Evolutionary conservation across 164 flowering plant genomes (phyloP).

Genomic region (Umbilicus rupestris): DNA sequence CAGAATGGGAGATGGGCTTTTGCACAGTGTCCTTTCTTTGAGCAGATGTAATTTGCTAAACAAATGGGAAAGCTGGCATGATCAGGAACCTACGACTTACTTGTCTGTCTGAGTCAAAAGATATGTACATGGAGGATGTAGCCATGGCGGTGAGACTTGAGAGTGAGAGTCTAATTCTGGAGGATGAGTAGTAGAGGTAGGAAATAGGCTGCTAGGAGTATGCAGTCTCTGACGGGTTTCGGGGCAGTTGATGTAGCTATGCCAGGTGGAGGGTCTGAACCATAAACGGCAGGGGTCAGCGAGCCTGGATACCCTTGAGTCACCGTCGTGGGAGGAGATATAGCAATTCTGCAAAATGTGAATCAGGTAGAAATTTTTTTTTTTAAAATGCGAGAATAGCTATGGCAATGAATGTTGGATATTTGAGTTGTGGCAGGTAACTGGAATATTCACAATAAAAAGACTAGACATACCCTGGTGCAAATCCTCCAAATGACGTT

Average conservation of each 20-base stretch:
- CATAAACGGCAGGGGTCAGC: constrained; percentile 24
- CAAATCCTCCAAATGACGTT: neutral
- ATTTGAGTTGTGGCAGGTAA: too few relatives aligned
- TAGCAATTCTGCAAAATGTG: constrained; percentile 24
- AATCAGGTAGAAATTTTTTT: neutral
- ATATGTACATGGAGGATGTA: neutral
- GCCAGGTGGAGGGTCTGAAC: constrained; percentile 35
- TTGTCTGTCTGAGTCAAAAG: neutral
- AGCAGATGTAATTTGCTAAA: neutral
- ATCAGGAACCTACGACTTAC: neutral
- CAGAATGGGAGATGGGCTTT: neutral
- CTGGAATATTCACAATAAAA: neutral
- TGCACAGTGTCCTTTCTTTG: neutral
- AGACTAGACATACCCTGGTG: constrained; percentile 13
- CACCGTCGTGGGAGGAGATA: constrained; percentile 29
- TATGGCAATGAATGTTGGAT: neutral
- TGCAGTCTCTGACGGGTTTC: constrained; percentile 20
- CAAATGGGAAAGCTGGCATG: neutral
- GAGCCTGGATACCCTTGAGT: constrained; percentile 37
- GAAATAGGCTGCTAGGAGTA: constrained; percentile 21
- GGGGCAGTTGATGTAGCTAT: constrained; percentile 21
- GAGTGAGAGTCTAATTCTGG: constrained; percentile 9
- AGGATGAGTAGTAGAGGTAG: constrained; percentile 15
- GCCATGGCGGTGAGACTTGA: neutral
- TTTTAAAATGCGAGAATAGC: neutral